A percentile compares a stretch with the other conserved stretches of the same genome.
These are phyloP conservation scores for Lactifluus piperatus DNA, from an alignment of 768 basidiomycete species.

Conservation along the genomic window DNA sequence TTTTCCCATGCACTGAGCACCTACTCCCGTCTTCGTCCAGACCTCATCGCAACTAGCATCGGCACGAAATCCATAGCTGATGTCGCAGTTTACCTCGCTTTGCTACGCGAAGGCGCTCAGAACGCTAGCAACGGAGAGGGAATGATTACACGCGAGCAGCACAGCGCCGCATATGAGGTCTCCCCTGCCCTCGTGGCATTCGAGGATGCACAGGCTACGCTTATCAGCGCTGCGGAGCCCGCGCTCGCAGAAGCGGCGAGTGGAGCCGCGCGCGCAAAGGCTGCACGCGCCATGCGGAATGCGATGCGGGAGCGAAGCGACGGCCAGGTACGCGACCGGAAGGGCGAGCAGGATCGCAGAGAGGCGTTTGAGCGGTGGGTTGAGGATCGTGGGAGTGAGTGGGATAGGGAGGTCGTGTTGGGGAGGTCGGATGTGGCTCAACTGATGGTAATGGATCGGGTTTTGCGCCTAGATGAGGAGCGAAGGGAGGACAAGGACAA, in stretches of 20 bases:
- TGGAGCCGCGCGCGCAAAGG: too few species aligned
- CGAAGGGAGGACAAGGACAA: background rate
- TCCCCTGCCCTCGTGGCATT: too few species aligned
- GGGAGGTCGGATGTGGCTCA: slow-evolving; percentile 28
- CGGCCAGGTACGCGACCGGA: too few species aligned
- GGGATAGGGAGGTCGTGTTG: slow-evolving; percentile 29
- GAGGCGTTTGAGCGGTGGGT: background rate
- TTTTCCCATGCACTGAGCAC: slow-evolving; percentile 66
- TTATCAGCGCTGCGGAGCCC: too few species aligned
- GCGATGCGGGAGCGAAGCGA: too few species aligned
- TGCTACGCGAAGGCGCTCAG: slow-evolving; percentile 35
- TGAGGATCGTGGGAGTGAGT: background rate
- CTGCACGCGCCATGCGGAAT: too few species aligned
- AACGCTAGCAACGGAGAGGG: too few species aligned
- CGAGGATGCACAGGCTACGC: slow-evolving; percentile 16
- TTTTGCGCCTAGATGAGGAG: slow-evolving; percentile 25
- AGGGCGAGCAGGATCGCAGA: slow-evolving; percentile 4
- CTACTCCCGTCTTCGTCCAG: slow-evolving; percentile 65
- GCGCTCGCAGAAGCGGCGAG: too few species aligned
- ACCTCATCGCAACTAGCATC: slow-evolving; percentile 64
- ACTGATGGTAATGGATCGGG: slow-evolving; percentile 24
- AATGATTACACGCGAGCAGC: too few species aligned
- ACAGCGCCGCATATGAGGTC: too few species aligned
- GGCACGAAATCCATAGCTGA: slow-evolving; percentile 57
- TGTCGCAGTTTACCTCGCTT: slow-evolving; percentile 57